A percentile compares a stretch with the other conserved stretches of the same genome.
Evolutionary conservation across 1,284 basidiomycete species (phyloP).

Genomic region (Apiotrichum sp.): DNA sequence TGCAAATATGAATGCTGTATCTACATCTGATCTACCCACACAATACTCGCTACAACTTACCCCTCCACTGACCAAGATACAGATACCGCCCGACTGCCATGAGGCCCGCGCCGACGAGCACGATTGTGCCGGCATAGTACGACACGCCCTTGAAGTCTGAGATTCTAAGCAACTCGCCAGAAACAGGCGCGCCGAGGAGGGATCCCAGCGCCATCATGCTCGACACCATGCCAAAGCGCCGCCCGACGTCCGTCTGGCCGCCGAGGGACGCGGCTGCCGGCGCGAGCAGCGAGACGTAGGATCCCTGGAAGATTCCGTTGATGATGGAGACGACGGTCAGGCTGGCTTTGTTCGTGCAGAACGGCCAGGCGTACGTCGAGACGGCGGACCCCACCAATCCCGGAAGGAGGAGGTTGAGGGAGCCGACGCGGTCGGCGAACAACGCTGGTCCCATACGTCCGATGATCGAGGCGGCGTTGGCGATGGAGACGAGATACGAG

Average conservation of each 20-base stretch:
- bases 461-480: conserved; percentile 16
- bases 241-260: conserved; percentile 21
- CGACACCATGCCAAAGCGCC: conserved; percentile 24
- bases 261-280: conserved; percentile 25
- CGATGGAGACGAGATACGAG: conserved; percentile 20
- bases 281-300: conserved; percentile 23
- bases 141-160: conserved; percentile 15
- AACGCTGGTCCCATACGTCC: conserved; percentile 18
- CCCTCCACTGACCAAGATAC: not conserved
- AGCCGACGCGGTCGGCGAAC: conserved; percentile 18
- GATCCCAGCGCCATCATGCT: conserved; percentile 15
- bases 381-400: conserved; percentile 12
- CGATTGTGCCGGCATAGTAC: conserved; percentile 15
- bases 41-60: not conserved
- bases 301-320: conserved; percentile 24
- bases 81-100: not conserved
- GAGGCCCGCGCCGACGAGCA: conserved; percentile 7
- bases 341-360: conserved; percentile 11
- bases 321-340: conserved; percentile 18
- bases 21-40: no score
- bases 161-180: conserved; percentile 10
- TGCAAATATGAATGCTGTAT: no score
- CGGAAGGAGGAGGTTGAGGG: conserved; percentile 20
- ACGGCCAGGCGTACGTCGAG: conserved; percentile 28
- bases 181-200: conserved; percentile 16